phyloP scores from a whole-genome alignment of 495 filamentous ascomycete species.

The Podospora tetraspora region DNA sequence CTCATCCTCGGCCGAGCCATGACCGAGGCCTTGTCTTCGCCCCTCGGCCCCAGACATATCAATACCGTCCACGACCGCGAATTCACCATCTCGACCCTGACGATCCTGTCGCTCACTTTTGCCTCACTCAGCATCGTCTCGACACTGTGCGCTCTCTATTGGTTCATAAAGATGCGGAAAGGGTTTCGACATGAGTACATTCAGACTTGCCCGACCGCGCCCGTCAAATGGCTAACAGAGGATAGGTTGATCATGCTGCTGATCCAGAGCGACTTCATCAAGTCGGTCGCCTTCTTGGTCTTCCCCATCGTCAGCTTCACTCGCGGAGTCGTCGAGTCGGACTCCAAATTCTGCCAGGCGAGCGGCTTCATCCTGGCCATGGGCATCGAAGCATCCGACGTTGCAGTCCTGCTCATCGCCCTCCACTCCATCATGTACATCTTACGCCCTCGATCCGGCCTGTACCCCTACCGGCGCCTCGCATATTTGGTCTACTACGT shows the following conservation, averaged over 20 bases:
- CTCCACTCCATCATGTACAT: constrained; percentile 66
- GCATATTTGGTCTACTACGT: constrained; percentile 52
- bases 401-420: constrained; percentile 64
- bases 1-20: constrained; percentile 3
- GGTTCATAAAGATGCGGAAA: constrained; percentile 69
- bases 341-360: constrained; percentile 58
- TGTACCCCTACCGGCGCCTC: constrained; percentile 57
- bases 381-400: constrained; percentile 63
- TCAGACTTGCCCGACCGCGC: not conserved
- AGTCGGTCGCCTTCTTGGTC: constrained; percentile 59
- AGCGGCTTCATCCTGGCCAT: constrained; percentile 60
- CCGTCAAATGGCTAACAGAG: constrained; percentile 6
- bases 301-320: constrained; percentile 52
- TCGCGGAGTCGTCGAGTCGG: constrained; percentile 40
- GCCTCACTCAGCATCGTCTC: constrained; percentile 49
- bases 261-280: constrained; percentile 64
- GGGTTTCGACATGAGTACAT: constrained; percentile 69
- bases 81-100: constrained; percentile 15
- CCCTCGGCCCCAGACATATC: not conserved
- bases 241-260: constrained; percentile 63
- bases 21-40: not conserved
- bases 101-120: constrained; percentile 28
- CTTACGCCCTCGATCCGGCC: constrained; percentile 55
- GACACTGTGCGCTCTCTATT: constrained; percentile 54
- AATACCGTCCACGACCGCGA: not conserved